Evolutionary conservation across 116 monocot genomes (phyloP), one percentile per base, ranked within the genome.

Genomic region (Trichopus zeylanicus): DNA sequence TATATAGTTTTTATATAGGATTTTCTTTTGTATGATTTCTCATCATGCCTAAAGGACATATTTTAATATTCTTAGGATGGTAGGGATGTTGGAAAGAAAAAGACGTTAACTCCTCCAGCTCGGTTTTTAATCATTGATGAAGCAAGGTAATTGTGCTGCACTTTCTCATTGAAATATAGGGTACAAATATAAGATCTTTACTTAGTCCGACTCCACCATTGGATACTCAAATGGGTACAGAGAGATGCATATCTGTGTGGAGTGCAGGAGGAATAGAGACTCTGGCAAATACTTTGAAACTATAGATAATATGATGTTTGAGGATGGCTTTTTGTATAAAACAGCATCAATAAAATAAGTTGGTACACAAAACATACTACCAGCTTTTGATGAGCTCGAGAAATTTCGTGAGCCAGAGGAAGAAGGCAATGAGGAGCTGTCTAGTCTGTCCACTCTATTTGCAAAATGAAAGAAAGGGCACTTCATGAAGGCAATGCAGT

Each of bases 401-500:
- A 29, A 55, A n/a, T n/a, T n/a, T n/a, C 70, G 75, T 26, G 84
- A 79, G 69, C 98, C 98, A 56, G 84, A 88, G 7, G 98, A 85
- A 62, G 98, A 91, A 64, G 77, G 63, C 16, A 80, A 84, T 69
- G 85, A 72, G 19, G 91, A 98, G 46, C 25, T 82, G 51, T 76
- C 79, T 58, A 87, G 87, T 75, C 67, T 87, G 63, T 85, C 98
- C 20, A 82, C 91, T 35, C 78, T 91, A 57, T 91, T 98, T 74
- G 74, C 91, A 53, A 98, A 91, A 47, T 77, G 98, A 72, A 98
- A 98, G 74, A 98, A 98, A 58, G 98, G 98, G 1, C 91, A 98
- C 59, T 98, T 98, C 58, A 70, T 98, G 82, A 98, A 91, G 54
- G 98, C 52, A 91, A 98, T 80, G 85, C 88, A 12, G 91, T 98